Evolutionary conservation across 2,329 filamentous ascomycete genomes (phyloP).

Genomic region (Hypocreales sp.): DNA sequence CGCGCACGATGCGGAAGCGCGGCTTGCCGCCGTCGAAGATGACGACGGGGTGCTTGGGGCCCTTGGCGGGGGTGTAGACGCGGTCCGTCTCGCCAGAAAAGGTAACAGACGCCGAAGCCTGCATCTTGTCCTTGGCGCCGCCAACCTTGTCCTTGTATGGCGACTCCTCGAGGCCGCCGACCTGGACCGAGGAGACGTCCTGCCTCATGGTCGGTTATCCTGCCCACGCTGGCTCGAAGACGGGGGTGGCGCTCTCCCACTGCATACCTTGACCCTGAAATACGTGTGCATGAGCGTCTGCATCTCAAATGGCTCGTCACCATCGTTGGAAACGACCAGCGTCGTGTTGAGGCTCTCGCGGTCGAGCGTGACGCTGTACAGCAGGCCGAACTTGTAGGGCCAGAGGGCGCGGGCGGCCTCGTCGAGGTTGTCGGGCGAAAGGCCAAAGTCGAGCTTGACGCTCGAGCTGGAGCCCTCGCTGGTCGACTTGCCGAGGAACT

Average conservation of each 20-base stretch:
- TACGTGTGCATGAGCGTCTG: conserved; percentile 89
- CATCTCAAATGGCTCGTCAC: conserved; percentile 69
- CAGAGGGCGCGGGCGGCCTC: conserved; percentile 56
- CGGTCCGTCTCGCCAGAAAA: conserved; percentile 76
- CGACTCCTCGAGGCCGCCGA: conserved; percentile 63
- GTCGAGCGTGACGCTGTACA: conserved; percentile 82
- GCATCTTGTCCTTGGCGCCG: conserved; percentile 45
- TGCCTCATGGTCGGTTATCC: conserved; percentile 24
- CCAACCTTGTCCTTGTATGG: conserved; percentile 77
- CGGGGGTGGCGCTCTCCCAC: too few relatives aligned
- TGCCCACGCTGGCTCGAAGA: too few relatives aligned
- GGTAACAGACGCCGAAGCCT: conserved; percentile 44
- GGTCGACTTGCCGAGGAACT: conserved; percentile 75
- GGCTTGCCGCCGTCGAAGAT: conserved; percentile 49
- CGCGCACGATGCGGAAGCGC: conserved; percentile 59
- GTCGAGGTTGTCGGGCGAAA: conserved; percentile 57
- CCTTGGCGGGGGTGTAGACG: conserved; percentile 60
- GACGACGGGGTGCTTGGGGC: conserved; percentile 39
- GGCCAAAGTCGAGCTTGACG: conserved; percentile 91
- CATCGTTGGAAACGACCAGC: conserved; percentile 81
- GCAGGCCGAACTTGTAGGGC: conserved; percentile 75
- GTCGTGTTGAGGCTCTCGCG: conserved; percentile 63
- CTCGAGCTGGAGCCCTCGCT: conserved; percentile 40
- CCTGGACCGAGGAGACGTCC: conserved; percentile 61
- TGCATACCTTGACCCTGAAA: conserved; percentile 58